These are phyloP conservation scores for Esteya vermicola DNA, from an alignment of 2,329 filamentous ascomycete genomes.

Conservation along the genomic window DNA sequence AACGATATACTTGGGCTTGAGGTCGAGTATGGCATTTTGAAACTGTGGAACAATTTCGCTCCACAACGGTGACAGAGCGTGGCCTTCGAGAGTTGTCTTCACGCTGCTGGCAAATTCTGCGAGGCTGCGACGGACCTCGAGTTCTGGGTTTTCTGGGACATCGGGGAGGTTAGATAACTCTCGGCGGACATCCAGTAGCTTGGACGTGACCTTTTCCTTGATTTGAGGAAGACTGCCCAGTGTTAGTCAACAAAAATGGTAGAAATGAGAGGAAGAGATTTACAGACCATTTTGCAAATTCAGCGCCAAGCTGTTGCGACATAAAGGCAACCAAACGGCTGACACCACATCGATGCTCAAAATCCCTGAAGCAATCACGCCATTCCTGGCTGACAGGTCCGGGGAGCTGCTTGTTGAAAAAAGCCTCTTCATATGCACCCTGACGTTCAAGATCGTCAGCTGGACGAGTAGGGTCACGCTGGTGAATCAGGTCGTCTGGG, in stretches of 20 bases:
- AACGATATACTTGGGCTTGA: conserved; percentile 33
- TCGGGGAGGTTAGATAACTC: conserved; percentile 49
- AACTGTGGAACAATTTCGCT: conserved; percentile 37
- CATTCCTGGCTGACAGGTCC: conserved; percentile 24
- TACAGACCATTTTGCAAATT: conserved; percentile 35
- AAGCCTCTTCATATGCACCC: conserved; percentile 33
- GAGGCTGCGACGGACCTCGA: conserved; percentile 47
- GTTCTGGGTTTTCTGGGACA: conserved; percentile 51
- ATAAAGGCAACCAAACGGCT: conserved; percentile 37
- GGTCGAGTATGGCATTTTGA: conserved; percentile 26
- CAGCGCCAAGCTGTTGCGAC: conserved; percentile 36
- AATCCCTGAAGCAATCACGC: conserved; percentile 32
- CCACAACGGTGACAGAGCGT: conserved; percentile 29
- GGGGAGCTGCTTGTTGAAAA: conserved; percentile 25
- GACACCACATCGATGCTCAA: conserved; percentile 35
- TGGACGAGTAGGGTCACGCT: conserved; percentile 1
- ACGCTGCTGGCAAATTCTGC: conserved; percentile 40
- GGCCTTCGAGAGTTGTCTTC: conserved; percentile 31
- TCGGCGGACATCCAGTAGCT: conserved; percentile 35
- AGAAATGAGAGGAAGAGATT: not conserved
- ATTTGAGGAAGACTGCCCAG: conserved; percentile 19
- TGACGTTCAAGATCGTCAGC: conserved; percentile 38
- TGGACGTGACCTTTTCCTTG: conserved; percentile 33
- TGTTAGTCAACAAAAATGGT: not conserved
- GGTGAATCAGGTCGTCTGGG: conserved; percentile 3